Conservation (phyloP, 2,329 filamentous ascomycete genomes). For the Magnaporthiopsis incrustans region DNA sequence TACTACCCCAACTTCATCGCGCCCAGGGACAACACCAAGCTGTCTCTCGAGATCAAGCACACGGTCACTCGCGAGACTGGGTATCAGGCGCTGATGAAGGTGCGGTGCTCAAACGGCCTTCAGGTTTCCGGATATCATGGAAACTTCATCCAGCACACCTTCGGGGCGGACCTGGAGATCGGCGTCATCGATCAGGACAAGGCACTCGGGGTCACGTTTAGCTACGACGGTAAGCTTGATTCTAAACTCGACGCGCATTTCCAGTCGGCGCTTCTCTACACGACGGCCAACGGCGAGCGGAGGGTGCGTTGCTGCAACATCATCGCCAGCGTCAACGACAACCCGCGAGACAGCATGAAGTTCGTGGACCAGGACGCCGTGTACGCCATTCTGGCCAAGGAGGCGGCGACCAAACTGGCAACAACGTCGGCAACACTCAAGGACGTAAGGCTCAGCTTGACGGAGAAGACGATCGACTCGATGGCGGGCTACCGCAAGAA, state of each 20-base stretch:
- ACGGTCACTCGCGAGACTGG: slow-evolving; percentile 84
- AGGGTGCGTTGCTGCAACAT: slow-evolving; percentile 89
- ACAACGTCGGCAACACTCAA: slow-evolving; percentile 65
- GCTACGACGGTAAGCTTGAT: slow-evolving; percentile 96
- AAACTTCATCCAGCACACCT: slow-evolving; percentile 92
- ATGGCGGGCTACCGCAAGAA: slow-evolving; percentile 89
- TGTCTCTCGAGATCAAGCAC: slow-evolving; percentile 79
- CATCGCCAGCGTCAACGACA: slow-evolving; percentile 85
- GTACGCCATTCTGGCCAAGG: slow-evolving; percentile 80
- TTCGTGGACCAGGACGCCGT: slow-evolving; percentile 96
- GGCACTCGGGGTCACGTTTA: slow-evolving; percentile 83
- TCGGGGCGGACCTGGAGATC: slow-evolving; percentile 90
- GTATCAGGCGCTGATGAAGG: slow-evolving; percentile 95
- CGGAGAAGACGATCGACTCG: slow-evolving; percentile 89
- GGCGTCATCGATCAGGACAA: slow-evolving; percentile 91
- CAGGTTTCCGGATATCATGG: slow-evolving; percentile 93
- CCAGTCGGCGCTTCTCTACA: slow-evolving; percentile 91
- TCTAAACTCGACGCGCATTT: slow-evolving; percentile 95
- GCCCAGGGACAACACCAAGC: slow-evolving; percentile 73
- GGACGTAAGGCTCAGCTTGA: slow-evolving; percentile 74
- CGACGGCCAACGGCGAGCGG: slow-evolving; percentile 79
- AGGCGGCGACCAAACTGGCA: slow-evolving; percentile 78
- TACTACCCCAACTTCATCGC: slow-evolving; percentile 96
- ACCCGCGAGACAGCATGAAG: slow-evolving; percentile 76
- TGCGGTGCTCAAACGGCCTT: slow-evolving; percentile 91